Evolutionary conservation across 192 early-diverging fungal species (phyloP), one percentile per base, ranked within the genome.

Genomic region (Umbelopsis sp.): DNA sequence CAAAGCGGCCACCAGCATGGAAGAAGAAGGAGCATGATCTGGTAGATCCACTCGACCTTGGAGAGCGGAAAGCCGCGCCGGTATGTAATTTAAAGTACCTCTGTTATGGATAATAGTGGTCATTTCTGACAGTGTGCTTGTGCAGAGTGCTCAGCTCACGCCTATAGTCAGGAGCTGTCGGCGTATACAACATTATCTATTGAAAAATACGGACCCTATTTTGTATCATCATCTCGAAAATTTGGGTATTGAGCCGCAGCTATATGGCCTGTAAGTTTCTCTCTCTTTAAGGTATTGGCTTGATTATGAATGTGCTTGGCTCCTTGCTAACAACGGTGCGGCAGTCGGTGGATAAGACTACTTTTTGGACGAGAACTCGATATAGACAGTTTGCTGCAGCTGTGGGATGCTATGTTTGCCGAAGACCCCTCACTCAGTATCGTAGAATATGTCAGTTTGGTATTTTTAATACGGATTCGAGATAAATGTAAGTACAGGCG

Each of bases 341-440:
- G 44, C 49, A 90, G 90, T 64, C 90, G 96, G 18, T 98, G 97
- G 97, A 81, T 96, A 53, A 85, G 97, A 44, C 79, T 98, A 37
- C 84, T 98, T 11, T 98, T 97, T 86, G 90, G 93, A 15, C 80
- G 97, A 33, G 97, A 98, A 78, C 91, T 98, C 49, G 66, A 86
- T 4, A 83, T 96, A 22, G 72, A 86, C 6, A 78, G 93, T 23
- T 78, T 94, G 18, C 64, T 95, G 16, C 55, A 58, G n/a, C 78
- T 98, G 22, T 98, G 97, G 97, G 95, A 96, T 67, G 90, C 88
- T n/a, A 82, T 98, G 25, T 91, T 97, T 79, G 91, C 93, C 15
- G 89, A 96, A 58, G 91, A 92, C 74, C 76, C 85, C 2, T 87
- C 87, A 25, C 77, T 97, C 30, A 84, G 85, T 21, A 85, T 97